Base-by-base conservation (phyloP, 1,284 basidiomycete genomes). In the Fistulinella cinereoalba region DNA sequence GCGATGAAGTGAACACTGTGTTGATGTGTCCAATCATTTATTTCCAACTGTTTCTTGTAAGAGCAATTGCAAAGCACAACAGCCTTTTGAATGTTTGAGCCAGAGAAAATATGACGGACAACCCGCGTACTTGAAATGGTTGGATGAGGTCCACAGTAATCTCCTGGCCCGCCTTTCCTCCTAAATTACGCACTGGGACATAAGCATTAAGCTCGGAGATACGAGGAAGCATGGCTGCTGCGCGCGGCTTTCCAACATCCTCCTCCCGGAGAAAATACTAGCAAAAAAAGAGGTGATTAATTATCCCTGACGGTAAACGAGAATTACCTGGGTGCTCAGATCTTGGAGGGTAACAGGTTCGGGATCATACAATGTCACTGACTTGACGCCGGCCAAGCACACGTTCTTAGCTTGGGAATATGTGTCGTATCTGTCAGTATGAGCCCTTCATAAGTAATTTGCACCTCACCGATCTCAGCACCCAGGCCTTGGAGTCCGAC, bases 191-290 rank as follows among this genome's bases (percentile, higher is more conserved):
- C 48, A 99, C 88, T 39, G 96, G 97, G 3, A 98, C 96, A 66
- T 99, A 99, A 13, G 90, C 80, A 66, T 99, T 99, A 49, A 99
- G 76, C 69, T 99, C 97, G 25, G 95, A 86, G 41, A 99, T 76
- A 46, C 97, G 83, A n/a, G 92, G 84, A 41, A 87, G 80, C 15
- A 93, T 92, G 15, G 88, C 93, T 45, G 83, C 79, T 45, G 92
- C 97, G 54, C 97, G 80, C 23, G 92, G 77, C 62, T 90, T 88
- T 49, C 94, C 96, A 43, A 97, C 64, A 65, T 99, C 97, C 47
- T 81, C 81, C 64, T 85, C 72, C 23, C 94, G 86, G 43, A 99
- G 80, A 76, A 99, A 99, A 74, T 98, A 99, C 90, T 98, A 49
- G n/a, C n/a, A 29, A 7, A 25, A 47, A 55, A 47, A 47, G 27